phyloP scores from a whole-genome alignment of 164 flowering plant species.

The Kingdonia uniflora region DNA sequence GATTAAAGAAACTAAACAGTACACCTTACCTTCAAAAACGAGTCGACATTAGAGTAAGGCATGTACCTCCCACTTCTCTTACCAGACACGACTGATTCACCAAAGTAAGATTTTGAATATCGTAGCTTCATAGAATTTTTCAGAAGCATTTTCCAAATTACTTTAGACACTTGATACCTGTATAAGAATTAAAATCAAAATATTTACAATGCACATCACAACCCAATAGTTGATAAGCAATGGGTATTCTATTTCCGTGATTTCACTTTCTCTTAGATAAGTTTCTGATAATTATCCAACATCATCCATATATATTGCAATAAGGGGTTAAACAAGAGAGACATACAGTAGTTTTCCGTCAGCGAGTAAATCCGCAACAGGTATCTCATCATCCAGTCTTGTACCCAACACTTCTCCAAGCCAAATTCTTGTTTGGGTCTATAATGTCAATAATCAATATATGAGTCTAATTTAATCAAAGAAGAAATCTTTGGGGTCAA shows the following conservation, averaged over 20 bases:
- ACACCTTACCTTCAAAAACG: constrained; percentile 50
- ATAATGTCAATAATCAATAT: background rate
- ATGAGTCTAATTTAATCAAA: background rate
- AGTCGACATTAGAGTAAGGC: constrained; percentile 63
- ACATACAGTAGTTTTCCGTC: constrained; percentile 63
- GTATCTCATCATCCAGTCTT: constrained; percentile 39
- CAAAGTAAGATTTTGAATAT: constrained; percentile 23
- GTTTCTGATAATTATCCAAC: no score
- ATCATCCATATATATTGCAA: no score
- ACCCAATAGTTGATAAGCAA: no score
- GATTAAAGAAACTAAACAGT: background rate
- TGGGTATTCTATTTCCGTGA: no score
- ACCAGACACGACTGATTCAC: constrained; percentile 21
- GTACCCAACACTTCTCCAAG: constrained; percentile 52
- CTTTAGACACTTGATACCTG: constrained; percentile 50
- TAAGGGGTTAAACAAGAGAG: no score
- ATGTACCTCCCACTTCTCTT: constrained; percentile 47
- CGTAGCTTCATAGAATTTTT: constrained; percentile 21
- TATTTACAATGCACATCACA: no score
- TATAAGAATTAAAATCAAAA: constrained; percentile 4
- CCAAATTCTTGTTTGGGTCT: constrained; percentile 71
- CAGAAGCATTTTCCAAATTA: constrained; percentile 40
- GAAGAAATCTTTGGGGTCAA: no score
- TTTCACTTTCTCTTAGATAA: no score
- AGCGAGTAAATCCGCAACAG: constrained; percentile 48